Percentiles rank a stretch among this genome's conserved stretches.
Evolutionary conservation across 192 early-diverging fungal genomes (phyloP).

Genomic region (Dissophora ornata): DNA sequence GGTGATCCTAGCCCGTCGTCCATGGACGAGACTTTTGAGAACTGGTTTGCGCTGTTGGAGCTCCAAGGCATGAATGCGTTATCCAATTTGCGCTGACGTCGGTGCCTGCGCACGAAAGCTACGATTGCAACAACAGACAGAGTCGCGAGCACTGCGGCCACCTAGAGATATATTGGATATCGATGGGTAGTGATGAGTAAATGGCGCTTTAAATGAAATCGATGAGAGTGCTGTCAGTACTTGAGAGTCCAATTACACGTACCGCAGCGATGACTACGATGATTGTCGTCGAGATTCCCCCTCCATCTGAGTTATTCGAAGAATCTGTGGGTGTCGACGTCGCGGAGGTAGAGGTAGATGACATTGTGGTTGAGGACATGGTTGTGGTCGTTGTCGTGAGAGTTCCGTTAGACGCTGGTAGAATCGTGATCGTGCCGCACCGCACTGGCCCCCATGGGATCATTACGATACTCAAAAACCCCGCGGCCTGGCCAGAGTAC

Average conservation of each 20-base stretch:
- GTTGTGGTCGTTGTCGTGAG: slow-evolving; percentile 30
- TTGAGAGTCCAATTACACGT: no score
- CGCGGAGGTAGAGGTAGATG: not conserved
- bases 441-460: slow-evolving; percentile 33
- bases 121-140: slow-evolving; percentile 18
- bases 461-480: slow-evolving; percentile 3
- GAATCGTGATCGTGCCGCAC: slow-evolving; percentile 41
- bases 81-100: slow-evolving; percentile 25
- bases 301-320: not conserved
- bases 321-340: not conserved
- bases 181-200: no score
- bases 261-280: slow-evolving; percentile 45
- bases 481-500: slow-evolving; percentile 19
- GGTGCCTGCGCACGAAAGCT: slow-evolving; percentile 16
- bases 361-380: slow-evolving; percentile 9
- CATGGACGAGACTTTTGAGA: slow-evolving; percentile 30
- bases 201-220: no score
- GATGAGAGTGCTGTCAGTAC: no score
- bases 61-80: slow-evolving; percentile 40
- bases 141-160: slow-evolving; percentile 18
- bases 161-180: slow-evolving; percentile 5
- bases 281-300: slow-evolving; percentile 23
- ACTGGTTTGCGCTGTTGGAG: slow-evolving; percentile 3
- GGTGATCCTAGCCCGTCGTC: slow-evolving; percentile 14
- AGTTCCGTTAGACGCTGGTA: slow-evolving; percentile 29